Base-by-base conservation (phyloP, 257 asterid species). In the Nicotiana paniculata region DNA sequence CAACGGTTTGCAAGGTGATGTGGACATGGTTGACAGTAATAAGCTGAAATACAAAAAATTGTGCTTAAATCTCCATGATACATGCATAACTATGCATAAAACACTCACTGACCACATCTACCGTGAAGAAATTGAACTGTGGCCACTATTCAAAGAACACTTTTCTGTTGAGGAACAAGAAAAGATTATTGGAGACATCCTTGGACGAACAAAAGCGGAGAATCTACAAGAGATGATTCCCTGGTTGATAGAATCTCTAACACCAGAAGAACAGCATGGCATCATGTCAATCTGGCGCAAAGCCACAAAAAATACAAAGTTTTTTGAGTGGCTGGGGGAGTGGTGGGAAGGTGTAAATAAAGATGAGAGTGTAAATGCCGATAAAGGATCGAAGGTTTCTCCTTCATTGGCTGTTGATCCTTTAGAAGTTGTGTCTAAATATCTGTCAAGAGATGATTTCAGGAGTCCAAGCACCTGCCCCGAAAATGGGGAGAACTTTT, bases 131-230 rank as follows among this genome's bases (percentile, higher is more conserved):
- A 85, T 89, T 70, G 96, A 93, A 79, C 89, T 95, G 68, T 92
- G 92, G 82, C 92, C 93, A 28, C 83, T 90, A 84, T 93, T 93
- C 87, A 89, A 88, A 81, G 85, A 69, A 83, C 81, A 83, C 83
- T 95, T 95, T 86, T 88, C 98, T 69, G 83, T 67, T 48, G 90
- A 89, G 86, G 97, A 95, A 89, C 97, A 93, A 83, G 95, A 92
- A 81, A 92, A 88, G 87, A 88, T 93, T 51, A 86, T 95, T 28
- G 98, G 92, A 30, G 85, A 85, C 80, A 88, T 95, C 90, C 96
- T 95, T 79, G 97, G 98, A 55, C 84, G 89, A 87, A 86, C 87
- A 46, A 81, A 85, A 68, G 96, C 93, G 53, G 97, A 90, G 87
- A 85, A 81, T 80, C 88, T 95, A 51, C 93, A 89, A 59, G 89